A percentile compares a stretch with the other conserved stretches of the same genome.
Evolutionary conservation across 1,284 basidiomycete genomes (phyloP).

Genomic region (Psilocybe mexicana): DNA sequence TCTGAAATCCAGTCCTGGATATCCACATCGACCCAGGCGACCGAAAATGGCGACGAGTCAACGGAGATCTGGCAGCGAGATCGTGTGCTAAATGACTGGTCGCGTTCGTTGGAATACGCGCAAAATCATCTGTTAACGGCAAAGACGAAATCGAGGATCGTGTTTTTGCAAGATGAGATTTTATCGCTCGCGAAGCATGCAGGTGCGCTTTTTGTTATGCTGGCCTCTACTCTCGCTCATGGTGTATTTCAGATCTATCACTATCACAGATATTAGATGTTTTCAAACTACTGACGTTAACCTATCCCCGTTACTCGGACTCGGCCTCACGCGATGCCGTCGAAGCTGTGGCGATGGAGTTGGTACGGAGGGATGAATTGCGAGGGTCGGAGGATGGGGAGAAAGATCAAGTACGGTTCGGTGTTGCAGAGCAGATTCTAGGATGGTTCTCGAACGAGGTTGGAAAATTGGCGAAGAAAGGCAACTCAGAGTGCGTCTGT

Average conservation of each 20-base stretch:
- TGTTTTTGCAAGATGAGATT: conserved; percentile 64
- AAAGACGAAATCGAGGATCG: conserved; percentile 54
- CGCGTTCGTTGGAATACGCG: conserved; percentile 52
- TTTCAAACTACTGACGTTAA: conserved; percentile 71
- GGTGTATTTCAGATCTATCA: conserved; percentile 52
- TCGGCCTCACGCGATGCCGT: conserved; percentile 69
- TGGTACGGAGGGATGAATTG: conserved; percentile 61
- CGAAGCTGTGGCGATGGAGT: conserved; percentile 60
- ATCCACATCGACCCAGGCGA: conserved; percentile 30
- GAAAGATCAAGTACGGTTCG: conserved; percentile 44
- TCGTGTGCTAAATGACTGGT: conserved; percentile 54
- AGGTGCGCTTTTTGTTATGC: conserved; percentile 41
- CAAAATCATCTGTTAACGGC: conserved; percentile 48
- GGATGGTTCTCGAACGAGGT: conserved; percentile 74
- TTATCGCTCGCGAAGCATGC: conserved; percentile 57
- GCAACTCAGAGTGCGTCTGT: conserved; percentile 47
- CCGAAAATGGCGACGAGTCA: conserved; percentile 18
- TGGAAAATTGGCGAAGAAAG: conserved; percentile 49
- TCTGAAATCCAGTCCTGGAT: conserved; percentile 46
- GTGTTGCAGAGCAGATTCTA: conserved; percentile 67
- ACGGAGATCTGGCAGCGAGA: conserved; percentile 51
- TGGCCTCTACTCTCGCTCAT: not conserved
- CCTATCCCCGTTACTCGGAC: conserved; percentile 79
- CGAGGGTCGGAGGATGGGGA: conserved; percentile 43
- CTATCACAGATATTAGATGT: conserved; percentile 69